phyloP scores from a whole-genome alignment of 352 stramenopile genomes.

The Pythium aphanidermatum region DNA sequence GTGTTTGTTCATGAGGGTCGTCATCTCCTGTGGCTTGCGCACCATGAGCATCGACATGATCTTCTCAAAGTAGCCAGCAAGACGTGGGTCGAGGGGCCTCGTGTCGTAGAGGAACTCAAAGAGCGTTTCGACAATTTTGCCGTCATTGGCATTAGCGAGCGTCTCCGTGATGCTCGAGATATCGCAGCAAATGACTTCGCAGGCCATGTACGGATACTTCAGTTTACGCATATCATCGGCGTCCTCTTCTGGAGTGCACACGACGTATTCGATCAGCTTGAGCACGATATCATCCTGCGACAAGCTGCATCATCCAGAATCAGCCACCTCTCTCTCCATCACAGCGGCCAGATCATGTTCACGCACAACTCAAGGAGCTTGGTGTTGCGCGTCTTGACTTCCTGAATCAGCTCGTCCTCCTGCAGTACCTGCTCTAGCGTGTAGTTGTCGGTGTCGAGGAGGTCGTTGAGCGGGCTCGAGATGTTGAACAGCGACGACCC shows the following conservation, averaged over 20 bases:
- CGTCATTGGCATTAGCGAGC: conserved; percentile 56
- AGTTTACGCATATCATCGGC: conserved; percentile 58
- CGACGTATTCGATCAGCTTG: conserved; percentile 78
- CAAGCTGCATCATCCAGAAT: conserved; percentile 31
- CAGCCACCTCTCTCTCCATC: too few relatives aligned
- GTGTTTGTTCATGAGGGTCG: conserved; percentile 76
- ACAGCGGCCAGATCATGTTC: background rate
- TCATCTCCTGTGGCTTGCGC: conserved; percentile 84
- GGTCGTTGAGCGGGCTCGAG: conserved; percentile 92
- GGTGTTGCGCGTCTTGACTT: conserved; percentile 94
- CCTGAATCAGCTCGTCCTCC: conserved; percentile 97
- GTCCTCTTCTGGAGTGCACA: conserved; percentile 38
- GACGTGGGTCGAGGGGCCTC: conserved; percentile 84
- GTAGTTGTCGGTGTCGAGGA: conserved; percentile 92
- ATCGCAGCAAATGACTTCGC: conserved; percentile 97
- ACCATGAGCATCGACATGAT: conserved; percentile 88
- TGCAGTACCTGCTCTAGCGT: conserved; percentile 92
- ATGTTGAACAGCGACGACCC: conserved; percentile 86
- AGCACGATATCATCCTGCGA: conserved; percentile 58
- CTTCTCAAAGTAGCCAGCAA: conserved; percentile 98
- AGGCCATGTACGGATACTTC: conserved; percentile 97
- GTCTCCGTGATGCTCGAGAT: conserved; percentile 92
- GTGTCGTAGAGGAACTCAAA: conserved; percentile 89
- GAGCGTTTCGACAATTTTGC: conserved; percentile 84
- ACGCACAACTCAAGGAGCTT: conserved; percentile 93